Evolutionary conservation across 768 basidiomycete genomes (phyloP).

Genomic region (Russula lepida): DNA sequence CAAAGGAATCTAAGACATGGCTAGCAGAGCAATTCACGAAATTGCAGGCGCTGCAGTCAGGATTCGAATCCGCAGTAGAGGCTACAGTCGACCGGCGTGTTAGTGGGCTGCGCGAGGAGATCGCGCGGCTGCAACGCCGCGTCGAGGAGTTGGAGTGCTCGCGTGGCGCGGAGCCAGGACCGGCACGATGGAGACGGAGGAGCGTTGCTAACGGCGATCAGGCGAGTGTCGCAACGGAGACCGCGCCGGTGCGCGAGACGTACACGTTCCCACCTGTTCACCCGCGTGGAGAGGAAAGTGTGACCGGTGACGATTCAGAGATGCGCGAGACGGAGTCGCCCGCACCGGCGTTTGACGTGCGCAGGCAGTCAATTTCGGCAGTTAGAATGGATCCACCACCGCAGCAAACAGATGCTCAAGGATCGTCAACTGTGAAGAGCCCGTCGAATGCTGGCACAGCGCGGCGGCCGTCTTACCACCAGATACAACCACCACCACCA

Average conservation of each 20-base stretch:
- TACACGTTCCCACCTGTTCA: constrained; percentile 20
- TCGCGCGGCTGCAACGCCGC: constrained; percentile 47
- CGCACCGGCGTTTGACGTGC: constrained; percentile 39
- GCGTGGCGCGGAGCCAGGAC: constrained; percentile 22
- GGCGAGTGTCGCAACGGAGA: constrained; percentile 9
- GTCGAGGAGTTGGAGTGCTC: constrained; percentile 62
- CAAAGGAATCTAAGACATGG: constrained; percentile 70
- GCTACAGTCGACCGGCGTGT: constrained; percentile 53
- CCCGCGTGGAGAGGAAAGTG: constrained; percentile 3
- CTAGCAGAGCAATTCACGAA: constrained; percentile 63
- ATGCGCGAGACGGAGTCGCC: constrained; percentile 36
- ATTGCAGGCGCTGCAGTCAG: constrained; percentile 48
- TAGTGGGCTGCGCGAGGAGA: constrained; percentile 51
- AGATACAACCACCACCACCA: not conserved
- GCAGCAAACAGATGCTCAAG: constrained; percentile 5
- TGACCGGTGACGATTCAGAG: not conserved
- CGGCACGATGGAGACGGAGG: constrained; percentile 17
- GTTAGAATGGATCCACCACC: constrained; percentile 39
- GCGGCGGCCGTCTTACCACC: constrained; percentile 10
- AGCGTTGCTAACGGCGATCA: constrained; percentile 20
- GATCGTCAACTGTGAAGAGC: constrained; percentile 2
- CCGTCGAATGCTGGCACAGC: not conserved
- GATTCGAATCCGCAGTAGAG: constrained; percentile 51
- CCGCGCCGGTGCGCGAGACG: constrained; percentile 9
- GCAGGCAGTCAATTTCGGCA: constrained; percentile 43